Percentiles rank a stretch among this genome's conserved stretches.
Conservation (phyloP, 495 filamentous ascomycete species). For the Podospora pseudocomata region DNA sequence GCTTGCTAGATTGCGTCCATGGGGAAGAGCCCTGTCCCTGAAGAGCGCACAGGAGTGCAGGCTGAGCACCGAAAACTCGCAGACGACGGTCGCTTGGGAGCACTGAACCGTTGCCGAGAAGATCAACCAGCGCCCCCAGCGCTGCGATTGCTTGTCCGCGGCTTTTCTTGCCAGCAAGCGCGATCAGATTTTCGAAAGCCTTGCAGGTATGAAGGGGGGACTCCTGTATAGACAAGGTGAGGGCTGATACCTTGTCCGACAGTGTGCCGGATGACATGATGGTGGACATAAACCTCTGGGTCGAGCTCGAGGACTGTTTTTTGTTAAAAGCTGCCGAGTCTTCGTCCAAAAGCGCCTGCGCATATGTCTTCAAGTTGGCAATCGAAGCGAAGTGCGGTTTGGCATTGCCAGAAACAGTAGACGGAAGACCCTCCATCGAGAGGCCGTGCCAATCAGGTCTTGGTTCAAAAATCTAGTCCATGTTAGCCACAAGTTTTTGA, state of each 20-base stretch:
- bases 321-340: slow-evolving; percentile 64
- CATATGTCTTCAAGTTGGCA: slow-evolving; percentile 70
- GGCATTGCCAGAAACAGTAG: slow-evolving; percentile 43
- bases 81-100: slow-evolving; percentile 80
- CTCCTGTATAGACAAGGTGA: slow-evolving; percentile 91
- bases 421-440: slow-evolving; percentile 55
- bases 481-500: slow-evolving; percentile 14
- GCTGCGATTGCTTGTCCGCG: slow-evolving; percentile 92
- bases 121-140: slow-evolving; percentile 85
- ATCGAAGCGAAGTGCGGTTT: slow-evolving; percentile 56
- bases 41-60: slow-evolving; percentile 65
- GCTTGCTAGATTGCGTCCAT: slow-evolving; percentile 62
- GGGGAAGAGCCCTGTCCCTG: slow-evolving; percentile 48
- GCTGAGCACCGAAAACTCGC: slow-evolving; percentile 72
- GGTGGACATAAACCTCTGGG: slow-evolving; percentile 88
- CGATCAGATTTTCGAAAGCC: slow-evolving; percentile 76
- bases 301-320: slow-evolving; percentile 59
- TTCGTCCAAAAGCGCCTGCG: slow-evolving; percentile 65
- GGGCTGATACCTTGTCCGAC: slow-evolving; percentile 91
- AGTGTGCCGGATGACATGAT: slow-evolving; percentile 96
- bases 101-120: slow-evolving; percentile 81
- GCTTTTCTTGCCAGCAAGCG: slow-evolving; percentile 80
- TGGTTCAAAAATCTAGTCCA: slow-evolving; percentile 62
- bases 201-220: slow-evolving; percentile 90
- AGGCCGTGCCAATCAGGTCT: slow-evolving; percentile 82